Evolutionary conservation across 495 filamentous ascomycete species (phyloP).

Genomic region (Penicilliopsis zonata): DNA sequence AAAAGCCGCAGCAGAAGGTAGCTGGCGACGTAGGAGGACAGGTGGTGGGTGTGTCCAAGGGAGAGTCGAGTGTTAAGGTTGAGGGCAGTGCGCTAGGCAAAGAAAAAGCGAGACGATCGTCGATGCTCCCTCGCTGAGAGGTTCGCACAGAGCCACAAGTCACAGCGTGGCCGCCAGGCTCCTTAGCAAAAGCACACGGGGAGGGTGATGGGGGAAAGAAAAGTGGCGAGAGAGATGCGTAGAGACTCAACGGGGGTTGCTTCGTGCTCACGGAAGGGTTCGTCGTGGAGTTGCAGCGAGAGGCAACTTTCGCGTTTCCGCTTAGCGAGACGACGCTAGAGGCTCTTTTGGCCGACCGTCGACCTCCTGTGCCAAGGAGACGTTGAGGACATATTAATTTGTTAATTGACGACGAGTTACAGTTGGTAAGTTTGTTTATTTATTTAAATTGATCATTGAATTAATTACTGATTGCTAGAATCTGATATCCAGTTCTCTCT

Average conservation of each 20-base stretch:
- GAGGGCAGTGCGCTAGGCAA: conserved; percentile 1
- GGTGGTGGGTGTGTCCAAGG: conserved; percentile 5
- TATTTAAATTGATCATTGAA: no score
- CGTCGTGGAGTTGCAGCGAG: conserved; percentile 3
- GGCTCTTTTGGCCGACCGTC: not conserved
- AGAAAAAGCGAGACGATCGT: conserved; percentile 14
- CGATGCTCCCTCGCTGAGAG: conserved; percentile 31
- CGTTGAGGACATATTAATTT: no score
- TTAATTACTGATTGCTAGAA: no score
- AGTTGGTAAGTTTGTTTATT: no score
- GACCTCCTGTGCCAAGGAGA: no score
- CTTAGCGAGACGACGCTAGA: conserved; percentile 23
- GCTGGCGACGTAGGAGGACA: conserved; percentile 19
- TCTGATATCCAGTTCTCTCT: no score
- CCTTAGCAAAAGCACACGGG: conserved; percentile 25
- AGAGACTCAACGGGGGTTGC: no score
- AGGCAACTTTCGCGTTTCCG: conserved; percentile 1
- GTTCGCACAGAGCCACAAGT: conserved; percentile 26
- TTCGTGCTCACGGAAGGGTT: no score
- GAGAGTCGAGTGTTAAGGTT: not conserved
- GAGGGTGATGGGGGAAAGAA: conserved; percentile 13
- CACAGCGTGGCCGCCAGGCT: conserved; percentile 34
- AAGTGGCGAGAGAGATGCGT: conserved; percentile 6
- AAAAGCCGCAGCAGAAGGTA: conserved; percentile 11
- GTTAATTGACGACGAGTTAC: no score